These are phyloP conservation scores for Hypoxylon lienhwacheense DNA, from an alignment of 495 filamentous ascomycete species.

Conservation along the genomic window DNA sequence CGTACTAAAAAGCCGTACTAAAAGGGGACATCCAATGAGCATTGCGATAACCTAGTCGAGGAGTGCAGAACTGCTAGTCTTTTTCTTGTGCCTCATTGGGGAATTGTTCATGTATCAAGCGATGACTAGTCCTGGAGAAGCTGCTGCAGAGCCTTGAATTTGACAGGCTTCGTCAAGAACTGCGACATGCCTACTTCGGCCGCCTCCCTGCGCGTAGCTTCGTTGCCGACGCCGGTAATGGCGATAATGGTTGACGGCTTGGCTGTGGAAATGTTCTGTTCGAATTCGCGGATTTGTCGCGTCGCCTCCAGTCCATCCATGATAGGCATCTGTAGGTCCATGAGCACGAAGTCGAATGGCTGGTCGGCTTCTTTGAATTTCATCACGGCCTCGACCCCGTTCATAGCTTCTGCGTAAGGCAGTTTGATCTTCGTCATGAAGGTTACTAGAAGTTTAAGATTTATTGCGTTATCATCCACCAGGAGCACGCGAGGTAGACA, in stretches of 20 bases:
- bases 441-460: constrained; percentile 67
- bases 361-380: constrained; percentile 37
- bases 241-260: constrained; percentile 63
- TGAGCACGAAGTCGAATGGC: constrained; percentile 58
- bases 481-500: constrained; percentile 53
- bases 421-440: constrained; percentile 57
- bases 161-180: constrained; percentile 72
- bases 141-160: constrained; percentile 36
- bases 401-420: constrained; percentile 43
- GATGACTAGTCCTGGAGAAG: constrained; percentile 8
- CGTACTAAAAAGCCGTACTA: no score
- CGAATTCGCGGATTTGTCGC: constrained; percentile 56
- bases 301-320: constrained; percentile 66
- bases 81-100: no score
- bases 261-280: constrained; percentile 37
- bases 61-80: no score
- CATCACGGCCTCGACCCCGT: constrained; percentile 50
- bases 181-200: constrained; percentile 65
- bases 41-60: no score
- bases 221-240: constrained; percentile 67
- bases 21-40: no score
- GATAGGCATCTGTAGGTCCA: constrained; percentile 70
- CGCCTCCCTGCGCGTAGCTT: constrained; percentile 64
- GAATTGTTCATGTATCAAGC: not conserved
- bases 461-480: constrained; percentile 77